These are phyloP conservation scores for Cyclotella cryptica DNA, from an alignment of 108 stramenopile genomes.

Conservation along the genomic window DNA sequence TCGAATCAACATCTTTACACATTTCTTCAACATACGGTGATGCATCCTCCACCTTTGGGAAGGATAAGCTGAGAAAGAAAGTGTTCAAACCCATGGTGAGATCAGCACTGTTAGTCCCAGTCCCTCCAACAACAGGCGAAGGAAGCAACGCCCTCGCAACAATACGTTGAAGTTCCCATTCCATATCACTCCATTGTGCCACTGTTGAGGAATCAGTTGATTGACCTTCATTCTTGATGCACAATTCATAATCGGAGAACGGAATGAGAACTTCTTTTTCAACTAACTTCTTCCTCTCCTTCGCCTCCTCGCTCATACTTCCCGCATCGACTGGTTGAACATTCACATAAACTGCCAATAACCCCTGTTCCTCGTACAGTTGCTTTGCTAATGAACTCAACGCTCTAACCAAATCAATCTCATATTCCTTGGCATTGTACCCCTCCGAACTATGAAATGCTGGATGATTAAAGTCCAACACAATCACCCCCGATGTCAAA, in stretches of 20 bases:
- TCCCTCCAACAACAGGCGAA: slow-evolving; percentile 74
- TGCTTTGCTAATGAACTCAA: slow-evolving; percentile 49
- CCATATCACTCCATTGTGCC: slow-evolving; percentile 66
- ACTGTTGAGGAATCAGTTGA: slow-evolving; percentile 5
- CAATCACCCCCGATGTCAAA: slow-evolving; percentile 59
- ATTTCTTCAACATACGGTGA: slow-evolving; percentile 84
- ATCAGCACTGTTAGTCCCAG: slow-evolving; percentile 74
- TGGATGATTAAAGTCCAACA: slow-evolving; percentile 69
- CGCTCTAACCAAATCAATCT: slow-evolving; percentile 43
- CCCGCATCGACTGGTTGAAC: slow-evolving; percentile 56
- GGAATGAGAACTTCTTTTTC: slow-evolving; percentile 71
- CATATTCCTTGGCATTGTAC: slow-evolving; percentile 35
- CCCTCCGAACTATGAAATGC: slow-evolving; percentile 21
- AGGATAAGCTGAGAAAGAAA: slow-evolving; percentile 84
- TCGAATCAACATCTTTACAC: slow-evolving; percentile 90
- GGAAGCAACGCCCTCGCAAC: slow-evolving; percentile 79
- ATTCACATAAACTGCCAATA: slow-evolving; percentile 80
- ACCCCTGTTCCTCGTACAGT: slow-evolving; percentile 63
- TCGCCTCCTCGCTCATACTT: slow-evolving; percentile 34
- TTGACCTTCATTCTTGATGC: slow-evolving; percentile 76
- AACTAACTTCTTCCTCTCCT: slow-evolving; percentile 48
- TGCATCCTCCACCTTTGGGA: slow-evolving; percentile 78
- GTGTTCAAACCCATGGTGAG: slow-evolving; percentile 87
- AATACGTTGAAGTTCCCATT: slow-evolving; percentile 84
- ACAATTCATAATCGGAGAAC: slow-evolving; percentile 86